Evolutionary conservation across 257 asterid genomes (phyloP).

Genomic region (Nemophila menziesii): DNA sequence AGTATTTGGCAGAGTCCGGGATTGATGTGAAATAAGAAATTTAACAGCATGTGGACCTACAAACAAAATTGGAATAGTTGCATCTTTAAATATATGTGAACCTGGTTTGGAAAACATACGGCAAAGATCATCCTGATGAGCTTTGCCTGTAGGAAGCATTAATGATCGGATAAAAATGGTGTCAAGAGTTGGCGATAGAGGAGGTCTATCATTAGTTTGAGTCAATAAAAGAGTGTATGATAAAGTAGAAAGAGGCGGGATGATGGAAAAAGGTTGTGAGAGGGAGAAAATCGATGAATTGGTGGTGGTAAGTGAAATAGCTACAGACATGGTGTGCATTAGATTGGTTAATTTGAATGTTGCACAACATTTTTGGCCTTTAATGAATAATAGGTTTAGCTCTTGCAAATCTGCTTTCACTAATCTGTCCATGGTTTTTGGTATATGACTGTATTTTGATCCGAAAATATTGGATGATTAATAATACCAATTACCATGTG

Average conservation of each 20-base stretch:
- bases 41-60: slow-evolving; percentile 52
- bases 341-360: slow-evolving; percentile 49
- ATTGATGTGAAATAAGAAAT: slow-evolving; percentile 26
- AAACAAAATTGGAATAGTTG: slow-evolving; percentile 34
- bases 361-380: slow-evolving; percentile 33
- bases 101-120: slow-evolving; percentile 54
- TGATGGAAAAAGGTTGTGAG: slow-evolving; percentile 32
- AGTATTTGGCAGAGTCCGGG: slow-evolving; percentile 20
- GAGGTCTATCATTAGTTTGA: slow-evolving; percentile 32
- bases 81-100: slow-evolving; percentile 57
- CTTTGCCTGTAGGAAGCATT: slow-evolving; percentile 77
- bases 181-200: slow-evolving; percentile 37
- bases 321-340: slow-evolving; percentile 89
- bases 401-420: slow-evolving; percentile 46
- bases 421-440: slow-evolving; percentile 62
- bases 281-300: slow-evolving; percentile 34
- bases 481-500: too few species aligned
- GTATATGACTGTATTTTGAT: background rate
- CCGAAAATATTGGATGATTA: background rate
- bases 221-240: slow-evolving; percentile 27
- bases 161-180: slow-evolving; percentile 39
- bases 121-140: slow-evolving; percentile 49
- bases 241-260: slow-evolving; percentile 55
- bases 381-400: slow-evolving; percentile 29
- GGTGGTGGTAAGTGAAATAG: slow-evolving; percentile 54